Conservation (phyloP, 306 rosid species). For the Datisca glomerata region DNA sequence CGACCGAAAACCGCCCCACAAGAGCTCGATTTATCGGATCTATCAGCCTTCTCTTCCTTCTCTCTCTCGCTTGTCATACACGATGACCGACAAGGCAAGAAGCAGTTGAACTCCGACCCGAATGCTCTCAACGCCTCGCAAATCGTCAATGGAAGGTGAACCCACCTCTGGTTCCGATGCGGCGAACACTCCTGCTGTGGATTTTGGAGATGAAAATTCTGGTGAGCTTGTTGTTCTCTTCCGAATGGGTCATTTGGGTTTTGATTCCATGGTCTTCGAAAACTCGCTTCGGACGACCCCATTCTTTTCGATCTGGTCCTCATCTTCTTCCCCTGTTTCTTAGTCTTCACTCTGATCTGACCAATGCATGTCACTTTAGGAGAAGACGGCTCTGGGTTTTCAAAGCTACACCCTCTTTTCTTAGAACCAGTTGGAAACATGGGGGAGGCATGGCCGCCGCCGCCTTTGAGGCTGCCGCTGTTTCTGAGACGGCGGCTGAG, state of each 20-base stretch:
- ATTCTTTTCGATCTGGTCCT: slow-evolving; percentile 54
- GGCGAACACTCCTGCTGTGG: slow-evolving; percentile 37
- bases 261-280: slow-evolving; percentile 7
- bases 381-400: slow-evolving; percentile 91
- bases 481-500: slow-evolving; percentile 58
- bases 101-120: slow-evolving; percentile 64
- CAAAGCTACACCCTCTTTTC: slow-evolving; percentile 26
- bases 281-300: slow-evolving; percentile 45
- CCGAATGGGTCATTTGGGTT: too few species aligned
- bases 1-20: slow-evolving; percentile 62
- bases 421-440: slow-evolving; percentile 37
- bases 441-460: slow-evolving; percentile 85
- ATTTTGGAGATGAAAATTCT: slow-evolving; percentile 15
- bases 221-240: too few species aligned
- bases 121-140: slow-evolving; percentile 72
- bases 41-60: slow-evolving; percentile 26
- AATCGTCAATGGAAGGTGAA: slow-evolving; percentile 75
- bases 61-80: slow-evolving; percentile 29
- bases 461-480: slow-evolving; percentile 75
- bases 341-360: slow-evolving; percentile 83
- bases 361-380: slow-evolving; percentile 96
- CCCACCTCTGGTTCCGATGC: slow-evolving; percentile 80
- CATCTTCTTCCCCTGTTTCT: slow-evolving; percentile 83
- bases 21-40: slow-evolving; percentile 34
- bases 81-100: slow-evolving; percentile 80